These are phyloP conservation scores for Picea abies DNA, from an alignment of 83 land plant species.

Conservation along the genomic window DNA sequence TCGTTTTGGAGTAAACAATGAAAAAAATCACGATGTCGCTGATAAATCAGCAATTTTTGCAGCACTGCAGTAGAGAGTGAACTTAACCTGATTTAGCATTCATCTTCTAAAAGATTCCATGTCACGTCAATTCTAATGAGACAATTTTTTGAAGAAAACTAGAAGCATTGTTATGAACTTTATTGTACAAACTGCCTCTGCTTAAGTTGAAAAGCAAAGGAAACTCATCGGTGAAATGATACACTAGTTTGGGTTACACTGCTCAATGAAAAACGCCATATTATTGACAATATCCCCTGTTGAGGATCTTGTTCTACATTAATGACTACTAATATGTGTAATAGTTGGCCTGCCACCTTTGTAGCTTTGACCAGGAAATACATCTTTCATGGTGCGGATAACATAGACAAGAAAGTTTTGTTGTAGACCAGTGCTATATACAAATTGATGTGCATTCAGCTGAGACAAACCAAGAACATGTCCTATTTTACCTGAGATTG, in stretches of 20 bases:
- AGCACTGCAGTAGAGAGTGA: too few relatives aligned
- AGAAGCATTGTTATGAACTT: too few relatives aligned
- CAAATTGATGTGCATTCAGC: constrained; percentile 12
- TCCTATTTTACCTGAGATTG: constrained; percentile 12
- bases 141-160: too few relatives aligned
- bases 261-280: constrained; percentile 5
- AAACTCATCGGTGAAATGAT: background rate
- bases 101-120: too few relatives aligned
- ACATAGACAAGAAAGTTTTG: background rate
- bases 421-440: background rate
- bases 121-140: too few relatives aligned
- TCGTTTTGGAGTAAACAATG: too few relatives aligned
- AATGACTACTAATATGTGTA: constrained; percentile 6
- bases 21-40: too few relatives aligned
- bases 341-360: constrained; percentile 15
- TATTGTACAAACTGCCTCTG: too few relatives aligned
- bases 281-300: too few relatives aligned
- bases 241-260: background rate
- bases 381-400: background rate
- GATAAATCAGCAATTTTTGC: too few relatives aligned
- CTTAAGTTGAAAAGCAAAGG: too few relatives aligned
- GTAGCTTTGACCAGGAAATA: constrained; percentile 17
- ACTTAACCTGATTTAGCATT: too few relatives aligned
- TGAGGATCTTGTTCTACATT: background rate
- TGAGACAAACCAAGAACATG: constrained; percentile 10